These are phyloP conservation scores for Solanum hybrid DNA, from an alignment of 305 asterid species.

Conservation along the genomic window DNA sequence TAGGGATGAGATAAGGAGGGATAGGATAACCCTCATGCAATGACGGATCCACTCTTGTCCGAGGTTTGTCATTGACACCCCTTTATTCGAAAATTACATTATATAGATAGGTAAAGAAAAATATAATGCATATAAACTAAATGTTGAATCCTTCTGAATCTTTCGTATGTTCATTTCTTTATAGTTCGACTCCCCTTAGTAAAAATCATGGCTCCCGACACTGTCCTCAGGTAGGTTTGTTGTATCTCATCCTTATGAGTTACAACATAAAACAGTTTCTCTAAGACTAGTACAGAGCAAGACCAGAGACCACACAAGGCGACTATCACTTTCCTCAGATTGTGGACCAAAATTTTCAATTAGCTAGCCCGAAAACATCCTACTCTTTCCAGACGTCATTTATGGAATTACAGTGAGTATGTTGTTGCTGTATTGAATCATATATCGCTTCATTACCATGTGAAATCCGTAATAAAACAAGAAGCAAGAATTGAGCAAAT, in stretches of 20 bases:
- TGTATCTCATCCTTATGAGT: not conserved
- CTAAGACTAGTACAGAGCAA: not conserved
- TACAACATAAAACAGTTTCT: not conserved
- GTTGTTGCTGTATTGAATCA: not conserved
- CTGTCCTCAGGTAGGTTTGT: not conserved
- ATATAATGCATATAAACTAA: not conserved
- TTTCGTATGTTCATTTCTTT: not conserved
- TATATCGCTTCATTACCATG: not conserved
- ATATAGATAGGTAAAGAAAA: not conserved
- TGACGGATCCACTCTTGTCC: not conserved
- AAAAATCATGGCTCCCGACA: not conserved
- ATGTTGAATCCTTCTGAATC: not conserved
- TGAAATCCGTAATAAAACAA: not conserved
- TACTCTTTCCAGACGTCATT: not conserved
- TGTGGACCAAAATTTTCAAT: not conserved
- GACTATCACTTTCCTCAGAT: not conserved
- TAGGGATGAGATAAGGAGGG: not conserved
- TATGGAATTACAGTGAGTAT: not conserved
- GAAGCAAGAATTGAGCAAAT: not conserved
- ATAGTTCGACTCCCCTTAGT: not conserved
- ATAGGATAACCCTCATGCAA: not conserved
- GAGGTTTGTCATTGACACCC: too few species aligned
- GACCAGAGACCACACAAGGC: not conserved
- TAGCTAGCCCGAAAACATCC: not conserved
- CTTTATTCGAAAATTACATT: not conserved